Evolutionary conservation across 2,329 filamentous ascomycete species (phyloP), one percentile per base, ranked within the genome.

Genomic region (Coccinonectria pachysandricola): DNA sequence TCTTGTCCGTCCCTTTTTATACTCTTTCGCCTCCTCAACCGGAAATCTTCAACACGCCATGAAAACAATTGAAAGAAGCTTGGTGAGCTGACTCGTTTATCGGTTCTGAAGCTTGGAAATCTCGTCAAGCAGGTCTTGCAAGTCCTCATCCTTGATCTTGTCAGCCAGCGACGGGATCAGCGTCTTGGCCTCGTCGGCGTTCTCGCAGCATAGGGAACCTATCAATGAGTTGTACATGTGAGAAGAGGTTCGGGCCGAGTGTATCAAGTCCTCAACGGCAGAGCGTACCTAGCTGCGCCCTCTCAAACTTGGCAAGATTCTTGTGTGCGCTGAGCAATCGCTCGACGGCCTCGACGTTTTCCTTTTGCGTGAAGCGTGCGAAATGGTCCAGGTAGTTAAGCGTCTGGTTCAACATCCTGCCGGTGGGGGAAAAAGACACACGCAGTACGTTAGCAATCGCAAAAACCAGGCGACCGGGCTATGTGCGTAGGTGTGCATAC

Each of bases 301-400:
- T 75, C 68, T 98, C 91, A 53, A 96, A 96, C 54, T 86, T 82
- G 48, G 84, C 82, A 43, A 98, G 64, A 52, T 85, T 75, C 38
- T 75, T 74, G 50, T 85, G 80, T 32, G 79, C 72, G 41, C 81
- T 81, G 37, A 95, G 69, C 44, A 95, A 64, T 33, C 84, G 75
- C 58, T 93, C 86, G 16, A 96, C 85, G n/a, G 85, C 83, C 60
- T 94, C 83, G 49, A 94, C 82, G 42, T 91, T 91, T 55, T 93
- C 84, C 54, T 88, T 86, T 47, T 87, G 78, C 62, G 94, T 93
- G 70, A 96, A 96, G 18, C 91, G 82, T 11, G 87, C 81, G 59
- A 98, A 98, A 37, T 86, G 77, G 46, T 94, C 86, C 28, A 96
- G 75, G 59, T 98, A 96, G 50, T 87, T 84, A 40, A 86, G 71